A percentile compares a stretch with the other conserved stretches of the same genome.
These are phyloP conservation scores for Centaurea solstitialis DNA, from an alignment of 129 eudicot genomes.

Conservation along the genomic window DNA sequence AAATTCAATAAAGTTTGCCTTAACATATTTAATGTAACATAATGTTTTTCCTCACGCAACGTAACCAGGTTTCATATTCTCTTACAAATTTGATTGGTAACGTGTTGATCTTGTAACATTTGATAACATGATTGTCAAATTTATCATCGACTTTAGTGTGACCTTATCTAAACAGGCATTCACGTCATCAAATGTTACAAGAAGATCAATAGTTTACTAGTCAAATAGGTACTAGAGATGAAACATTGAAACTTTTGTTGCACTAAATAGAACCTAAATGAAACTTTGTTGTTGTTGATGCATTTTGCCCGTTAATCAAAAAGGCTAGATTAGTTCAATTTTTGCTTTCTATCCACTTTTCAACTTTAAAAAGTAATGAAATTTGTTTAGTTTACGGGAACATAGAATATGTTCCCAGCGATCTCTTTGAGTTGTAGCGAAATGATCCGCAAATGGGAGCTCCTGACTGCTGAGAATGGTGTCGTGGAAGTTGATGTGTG, in stretches of 20 bases:
- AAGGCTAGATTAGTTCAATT: too few species aligned
- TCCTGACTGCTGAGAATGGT: slow-evolving; percentile 8
- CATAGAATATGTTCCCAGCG: slow-evolving; percentile 46
- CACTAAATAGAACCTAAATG: too few species aligned
- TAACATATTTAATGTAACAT: too few species aligned
- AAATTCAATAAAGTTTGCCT: too few species aligned
- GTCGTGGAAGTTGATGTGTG: slow-evolving; percentile 43
- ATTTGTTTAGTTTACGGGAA: too few species aligned
- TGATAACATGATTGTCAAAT: background rate
- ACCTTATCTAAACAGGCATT: background rate
- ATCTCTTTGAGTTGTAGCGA: slow-evolving; percentile 44
- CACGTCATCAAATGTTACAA: background rate
- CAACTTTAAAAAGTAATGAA: background rate
- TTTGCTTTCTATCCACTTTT: background rate
- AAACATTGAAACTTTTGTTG: background rate
- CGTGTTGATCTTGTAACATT: too few species aligned
- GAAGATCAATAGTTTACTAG: background rate
- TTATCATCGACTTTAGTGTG: background rate
- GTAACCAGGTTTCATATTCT: background rate
- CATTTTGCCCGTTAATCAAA: too few species aligned
- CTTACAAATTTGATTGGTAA: background rate
- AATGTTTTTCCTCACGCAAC: too few species aligned
- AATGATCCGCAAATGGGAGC: slow-evolving; percentile 51
- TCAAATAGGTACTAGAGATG: background rate
- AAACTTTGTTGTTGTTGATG: too few species aligned